phyloP scores from a whole-genome alignment of 106 monocot species.

The Dendrobium nobile region DNA sequence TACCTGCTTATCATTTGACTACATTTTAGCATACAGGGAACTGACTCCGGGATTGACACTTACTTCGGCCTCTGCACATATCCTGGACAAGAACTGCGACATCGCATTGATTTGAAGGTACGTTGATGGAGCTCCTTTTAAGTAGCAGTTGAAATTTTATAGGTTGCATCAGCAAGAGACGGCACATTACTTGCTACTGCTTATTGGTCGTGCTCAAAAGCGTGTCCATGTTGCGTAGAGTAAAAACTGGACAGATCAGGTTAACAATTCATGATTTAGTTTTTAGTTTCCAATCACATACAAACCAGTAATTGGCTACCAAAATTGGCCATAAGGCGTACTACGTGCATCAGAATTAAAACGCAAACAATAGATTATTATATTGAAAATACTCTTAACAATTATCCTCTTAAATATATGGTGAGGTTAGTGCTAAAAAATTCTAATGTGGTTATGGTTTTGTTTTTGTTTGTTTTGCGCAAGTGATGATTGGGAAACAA shows the following conservation, averaged over 20 bases:
- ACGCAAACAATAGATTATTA: background rate
- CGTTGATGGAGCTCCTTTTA: background rate
- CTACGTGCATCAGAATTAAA: background rate
- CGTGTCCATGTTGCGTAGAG: background rate
- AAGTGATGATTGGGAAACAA: background rate
- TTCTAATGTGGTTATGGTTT: background rate
- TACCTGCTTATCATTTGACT: background rate
- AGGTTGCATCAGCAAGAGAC: background rate
- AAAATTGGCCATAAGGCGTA: background rate
- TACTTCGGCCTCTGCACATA: conserved; percentile 96
- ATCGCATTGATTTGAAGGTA: conserved; percentile 93
- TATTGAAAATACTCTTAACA: background rate
- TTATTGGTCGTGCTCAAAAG: background rate
- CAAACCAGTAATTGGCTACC: background rate
- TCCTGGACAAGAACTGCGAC: conserved; percentile 61
- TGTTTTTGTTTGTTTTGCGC: background rate
- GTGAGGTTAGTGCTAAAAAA: background rate
- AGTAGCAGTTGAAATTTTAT: background rate
- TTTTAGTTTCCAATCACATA: background rate
- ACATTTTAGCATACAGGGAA: conserved; percentile 40
- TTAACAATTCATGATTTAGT: background rate
- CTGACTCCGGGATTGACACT: conserved; percentile 93
- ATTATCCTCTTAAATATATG: background rate
- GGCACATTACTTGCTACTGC: background rate
- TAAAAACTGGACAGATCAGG: background rate